Evolutionary conservation across 177 flowering plant genomes (phyloP).

Genomic region (Vitis hybrid): DNA sequence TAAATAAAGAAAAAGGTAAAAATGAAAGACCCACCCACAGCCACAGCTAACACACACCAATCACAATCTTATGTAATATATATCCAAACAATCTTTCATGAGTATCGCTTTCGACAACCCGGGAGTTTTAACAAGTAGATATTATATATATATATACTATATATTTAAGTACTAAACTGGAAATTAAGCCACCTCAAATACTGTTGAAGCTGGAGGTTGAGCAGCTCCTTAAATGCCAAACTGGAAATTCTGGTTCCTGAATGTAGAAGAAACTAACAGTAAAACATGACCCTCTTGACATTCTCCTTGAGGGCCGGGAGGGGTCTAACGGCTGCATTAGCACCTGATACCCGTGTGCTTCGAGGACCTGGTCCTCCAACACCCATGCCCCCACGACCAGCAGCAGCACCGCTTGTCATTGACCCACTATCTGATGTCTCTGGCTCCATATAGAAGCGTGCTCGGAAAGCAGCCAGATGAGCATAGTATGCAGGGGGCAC

Average conservation of each 20-base stretch:
- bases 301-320: conserved; percentile 85
- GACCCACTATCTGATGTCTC: conserved; percentile 89
- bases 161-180: no score
- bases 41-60: no score
- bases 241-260: background rate
- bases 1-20: no score
- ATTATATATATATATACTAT: no score
- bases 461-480: conserved; percentile 88
- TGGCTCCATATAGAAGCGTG: conserved; percentile 92
- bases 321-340: conserved; percentile 68
- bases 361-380: conserved; percentile 34
- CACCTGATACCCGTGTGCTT: conserved; percentile 50
- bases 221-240: no score
- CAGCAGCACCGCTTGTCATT: conserved; percentile 55
- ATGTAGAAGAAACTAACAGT: conserved; percentile 35
- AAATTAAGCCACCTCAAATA: no score
- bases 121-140: no score
- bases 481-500: conserved; percentile 99
- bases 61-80: no score
- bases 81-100: no score
- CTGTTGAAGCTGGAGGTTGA: no score
- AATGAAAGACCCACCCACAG: no score
- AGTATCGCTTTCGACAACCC: no score
- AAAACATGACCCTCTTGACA: conserved; percentile 87
- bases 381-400: conserved; percentile 44